Base-by-base conservation (phyloP, 306 rosid species). In the Prunus campanulata region DNA sequence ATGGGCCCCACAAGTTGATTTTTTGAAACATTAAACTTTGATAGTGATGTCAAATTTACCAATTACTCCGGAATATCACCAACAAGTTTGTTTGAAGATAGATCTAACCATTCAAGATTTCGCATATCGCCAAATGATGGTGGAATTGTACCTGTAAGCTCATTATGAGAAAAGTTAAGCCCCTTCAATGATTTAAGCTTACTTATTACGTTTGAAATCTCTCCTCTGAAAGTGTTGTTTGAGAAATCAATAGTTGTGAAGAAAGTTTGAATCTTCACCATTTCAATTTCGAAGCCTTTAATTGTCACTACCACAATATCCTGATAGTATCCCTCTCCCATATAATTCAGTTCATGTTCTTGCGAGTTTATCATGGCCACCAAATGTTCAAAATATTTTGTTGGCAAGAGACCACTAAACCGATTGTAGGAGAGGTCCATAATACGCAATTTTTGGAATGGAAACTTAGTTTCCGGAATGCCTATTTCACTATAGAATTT, bases 201-300 rank as follows among this genome's bases (percentile, higher is more conserved):
- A 4, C 56, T 0, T 2, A 51, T 51, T 4, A 16, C 56, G 0
- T 15, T 51, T 15, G 56, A 2, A 51, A 51, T 51, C 20, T 51
- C 20, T 51, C 56, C 56, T 13, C 7, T 4, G 1, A 51, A 15
- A 51, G 0, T 15, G 19, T 51, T 51, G 8, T 15, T 51, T 51
- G 56, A 51, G 20, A 51, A 13, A 15, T 51, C 56, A 3, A 51
- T 51, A 14, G 2, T 4, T 15, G n/a, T 51, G 56, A 51, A 51
- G 8, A 51, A 13, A 0, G 55, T 51, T 0, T 0, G 8, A 0
- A 51, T 51, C 14, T 15, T 51, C 7, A 0, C 2, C 55, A 51
- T 13, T 3, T 51, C 7, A 51, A 51, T 15, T 4, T 4, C 18
- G 0, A 1, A 1, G 55, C 55, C 8, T 51, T 51, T 51, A 1